Percentiles rank a stretch among this genome's conserved stretches.
phyloP scores from a whole-genome alignment of 1,284 basidiomycete genomes.

The Sporisorium sorghi region DNA sequence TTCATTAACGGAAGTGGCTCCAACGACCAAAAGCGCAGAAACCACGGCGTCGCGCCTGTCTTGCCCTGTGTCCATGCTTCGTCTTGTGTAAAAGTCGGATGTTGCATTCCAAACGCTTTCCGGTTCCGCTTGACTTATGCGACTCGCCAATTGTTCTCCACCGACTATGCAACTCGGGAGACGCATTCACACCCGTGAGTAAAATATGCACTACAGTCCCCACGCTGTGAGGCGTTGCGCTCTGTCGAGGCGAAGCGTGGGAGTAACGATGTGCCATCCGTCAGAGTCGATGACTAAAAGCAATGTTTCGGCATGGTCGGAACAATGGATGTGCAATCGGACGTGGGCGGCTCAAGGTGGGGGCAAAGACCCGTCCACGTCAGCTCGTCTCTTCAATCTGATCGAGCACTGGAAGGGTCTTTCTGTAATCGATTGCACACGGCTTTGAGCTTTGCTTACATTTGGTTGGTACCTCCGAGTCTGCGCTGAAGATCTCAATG shows the following conservation, averaged over 20 bases:
- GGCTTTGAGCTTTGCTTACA: too few species aligned
- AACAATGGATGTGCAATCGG: not conserved
- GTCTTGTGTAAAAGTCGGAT: not conserved
- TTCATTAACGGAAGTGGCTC: not conserved
- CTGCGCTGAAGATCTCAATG: too few species aligned
- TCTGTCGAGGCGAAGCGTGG: not conserved
- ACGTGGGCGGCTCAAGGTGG: not conserved
- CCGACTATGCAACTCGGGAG: not conserved
- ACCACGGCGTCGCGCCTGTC: not conserved
- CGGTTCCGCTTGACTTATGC: not conserved
- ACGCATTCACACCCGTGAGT: not conserved
- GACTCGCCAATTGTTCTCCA: not conserved
- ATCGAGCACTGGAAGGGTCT: too few species aligned
- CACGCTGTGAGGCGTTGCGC: not conserved
- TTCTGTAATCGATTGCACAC: too few species aligned
- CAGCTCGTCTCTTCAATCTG: too few species aligned
- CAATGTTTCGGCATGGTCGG: not conserved
- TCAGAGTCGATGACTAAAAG: not conserved
- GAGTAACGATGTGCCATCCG: not conserved
- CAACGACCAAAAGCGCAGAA: not conserved
- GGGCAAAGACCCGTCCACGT: too few species aligned
- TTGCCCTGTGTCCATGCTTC: not conserved
- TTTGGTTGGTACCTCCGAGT: too few species aligned
- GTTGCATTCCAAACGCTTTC: not conserved
- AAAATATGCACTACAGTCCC: not conserved